A percentile compares a stretch with the other conserved stretches of the same genome.
These are phyloP conservation scores for Trichothecium roseum DNA, from an alignment of 2,329 filamentous ascomycete genomes.

Conservation along the genomic window DNA sequence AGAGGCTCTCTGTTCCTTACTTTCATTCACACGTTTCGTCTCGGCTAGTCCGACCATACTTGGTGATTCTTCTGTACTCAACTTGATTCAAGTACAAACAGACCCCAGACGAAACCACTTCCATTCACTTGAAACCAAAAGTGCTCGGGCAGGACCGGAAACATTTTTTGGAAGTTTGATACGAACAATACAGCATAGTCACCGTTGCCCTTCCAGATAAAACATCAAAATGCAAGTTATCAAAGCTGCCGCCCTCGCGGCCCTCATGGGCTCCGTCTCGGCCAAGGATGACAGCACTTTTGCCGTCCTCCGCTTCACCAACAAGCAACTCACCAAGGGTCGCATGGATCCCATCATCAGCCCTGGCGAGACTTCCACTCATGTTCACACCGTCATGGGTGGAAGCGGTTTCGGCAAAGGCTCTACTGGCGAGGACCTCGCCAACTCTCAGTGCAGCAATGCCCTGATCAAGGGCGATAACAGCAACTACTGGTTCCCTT, in stretches of 20 bases:
- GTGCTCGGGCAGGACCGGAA: too few species aligned
- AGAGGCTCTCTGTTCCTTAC: constrained; percentile 3
- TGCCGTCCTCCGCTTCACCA: constrained; percentile 62
- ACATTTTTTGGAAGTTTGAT: too few species aligned
- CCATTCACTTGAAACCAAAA: not conserved
- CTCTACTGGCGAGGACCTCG: constrained; percentile 49
- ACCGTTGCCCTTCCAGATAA: too few species aligned
- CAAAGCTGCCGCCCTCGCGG: constrained; percentile 21
- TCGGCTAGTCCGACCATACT: constrained; percentile 2
- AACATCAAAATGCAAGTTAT: constrained; percentile 23
- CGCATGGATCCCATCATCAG: constrained; percentile 58
- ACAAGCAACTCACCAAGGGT: constrained; percentile 50
- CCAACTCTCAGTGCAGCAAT: constrained; percentile 57
- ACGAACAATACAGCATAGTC: not conserved
- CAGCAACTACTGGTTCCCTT: constrained; percentile 70
- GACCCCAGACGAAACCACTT: not conserved
- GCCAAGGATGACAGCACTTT: constrained; percentile 42
- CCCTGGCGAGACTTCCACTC: constrained; percentile 46
- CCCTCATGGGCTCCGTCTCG: constrained; percentile 24
- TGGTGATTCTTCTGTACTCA: too few species aligned
- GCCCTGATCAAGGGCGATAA: constrained; percentile 58
- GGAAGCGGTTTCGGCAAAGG: constrained; percentile 56
- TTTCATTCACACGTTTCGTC: constrained; percentile 2
- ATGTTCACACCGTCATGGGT: constrained; percentile 63
- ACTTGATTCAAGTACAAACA: not conserved